These are phyloP conservation scores for Trichosporon sp. DNA, from an alignment of 1,284 basidiomycete species.

Conservation along the genomic window DNA sequence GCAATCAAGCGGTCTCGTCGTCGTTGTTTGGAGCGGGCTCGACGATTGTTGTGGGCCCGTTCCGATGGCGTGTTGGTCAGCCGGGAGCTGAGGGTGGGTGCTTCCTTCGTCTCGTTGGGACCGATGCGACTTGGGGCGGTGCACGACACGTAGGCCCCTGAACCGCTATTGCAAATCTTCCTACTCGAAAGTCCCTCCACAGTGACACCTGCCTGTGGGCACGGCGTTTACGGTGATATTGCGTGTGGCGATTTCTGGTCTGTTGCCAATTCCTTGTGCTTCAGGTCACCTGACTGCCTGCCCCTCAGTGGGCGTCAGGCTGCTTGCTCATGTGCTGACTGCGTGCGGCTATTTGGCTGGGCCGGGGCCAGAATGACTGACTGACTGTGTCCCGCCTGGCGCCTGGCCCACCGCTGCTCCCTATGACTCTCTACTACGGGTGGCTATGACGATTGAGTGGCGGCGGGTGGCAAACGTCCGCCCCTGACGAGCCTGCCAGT, in stretches of 20 bases:
- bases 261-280: neutral
- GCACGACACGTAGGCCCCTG: constrained; percentile 20
- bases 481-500: neutral
- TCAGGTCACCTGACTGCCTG: constrained; percentile 2
- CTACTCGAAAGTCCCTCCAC: constrained; percentile 9
- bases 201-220: neutral
- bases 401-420: neutral
- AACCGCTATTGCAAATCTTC: constrained; percentile 18
- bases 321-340: neutral
- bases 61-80: constrained; percentile 23
- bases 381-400: neutral
- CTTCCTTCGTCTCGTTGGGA: constrained; percentile 18
- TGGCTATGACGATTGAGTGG: constrained; percentile 8
- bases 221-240: neutral
- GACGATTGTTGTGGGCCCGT: constrained; percentile 25
- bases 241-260: neutral
- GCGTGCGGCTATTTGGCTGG: constrained; percentile 1
- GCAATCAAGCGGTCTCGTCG: constrained; percentile 33
- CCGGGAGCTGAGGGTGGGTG: constrained; percentile 17
- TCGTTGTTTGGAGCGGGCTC: constrained; percentile 31
- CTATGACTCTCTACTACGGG: constrained; percentile 6
- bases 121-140: constrained; percentile 17
- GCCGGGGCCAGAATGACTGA: neutral
- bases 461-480: neutral
- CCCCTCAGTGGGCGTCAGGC: neutral